Percentiles rank a stretch among this genome's conserved stretches.
Evolutionary conservation across 2,329 filamentous ascomycete genomes (phyloP).

Genomic region (Annulohypoxylon truncatum): DNA sequence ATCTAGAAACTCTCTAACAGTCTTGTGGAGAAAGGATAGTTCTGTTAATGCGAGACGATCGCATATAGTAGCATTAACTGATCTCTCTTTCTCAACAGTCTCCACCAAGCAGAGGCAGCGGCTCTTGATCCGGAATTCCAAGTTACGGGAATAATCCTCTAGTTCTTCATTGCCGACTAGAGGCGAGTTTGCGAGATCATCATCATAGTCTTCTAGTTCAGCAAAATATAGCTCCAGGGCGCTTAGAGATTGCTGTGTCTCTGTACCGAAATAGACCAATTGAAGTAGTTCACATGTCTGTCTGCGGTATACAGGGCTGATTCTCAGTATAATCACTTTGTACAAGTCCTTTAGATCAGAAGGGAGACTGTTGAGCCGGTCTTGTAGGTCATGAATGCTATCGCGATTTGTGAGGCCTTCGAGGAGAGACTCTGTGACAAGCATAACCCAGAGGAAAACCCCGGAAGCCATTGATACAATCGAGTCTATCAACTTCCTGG

Average conservation of each 20-base stretch:
- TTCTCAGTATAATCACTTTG: constrained; percentile 25
- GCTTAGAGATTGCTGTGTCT: constrained; percentile 4
- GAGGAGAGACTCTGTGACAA: constrained; percentile 38
- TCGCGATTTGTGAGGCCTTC: constrained; percentile 39
- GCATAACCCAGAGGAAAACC: constrained; percentile 41
- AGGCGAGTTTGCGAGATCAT: constrained; percentile 11
- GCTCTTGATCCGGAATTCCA: no score
- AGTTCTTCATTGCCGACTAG: constrained; percentile 23
- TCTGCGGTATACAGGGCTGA: constrained; percentile 19
- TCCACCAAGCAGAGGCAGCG: constrained; percentile 40
- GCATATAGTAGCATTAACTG: background rate
- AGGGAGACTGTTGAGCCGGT: constrained; percentile 33
- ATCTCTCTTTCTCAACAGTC: no score
- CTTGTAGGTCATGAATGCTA: constrained; percentile 33
- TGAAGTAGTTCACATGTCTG: constrained; percentile 30
- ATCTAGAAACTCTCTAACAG: constrained; percentile 39
- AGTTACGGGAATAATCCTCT: constrained; percentile 3
- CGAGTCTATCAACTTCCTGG: constrained; percentile 15
- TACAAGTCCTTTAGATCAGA: constrained; percentile 40
- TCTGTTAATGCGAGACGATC: background rate
- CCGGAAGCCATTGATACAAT: constrained; percentile 34
- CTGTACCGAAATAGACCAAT: constrained; percentile 9
- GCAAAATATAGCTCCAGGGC: constrained; percentile 39
- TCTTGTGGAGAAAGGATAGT: constrained; percentile 34
- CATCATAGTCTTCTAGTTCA: constrained; percentile 26